Conservation (phyloP, 768 basidiomycete species). For the Crepidotus variabilis region DNA sequence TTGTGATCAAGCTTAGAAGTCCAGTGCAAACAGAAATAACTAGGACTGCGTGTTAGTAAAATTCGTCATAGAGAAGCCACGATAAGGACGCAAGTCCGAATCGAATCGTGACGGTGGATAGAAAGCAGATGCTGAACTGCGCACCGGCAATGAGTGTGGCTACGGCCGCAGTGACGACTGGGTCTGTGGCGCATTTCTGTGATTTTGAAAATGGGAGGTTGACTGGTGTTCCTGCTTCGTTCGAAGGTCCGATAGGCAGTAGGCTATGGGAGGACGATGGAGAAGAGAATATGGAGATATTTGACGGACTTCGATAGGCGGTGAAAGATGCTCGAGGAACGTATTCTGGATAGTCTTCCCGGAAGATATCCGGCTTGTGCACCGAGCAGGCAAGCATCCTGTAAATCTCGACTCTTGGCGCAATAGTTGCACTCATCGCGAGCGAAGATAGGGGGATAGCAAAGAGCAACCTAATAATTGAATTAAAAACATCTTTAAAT, state of each 20-base stretch:
- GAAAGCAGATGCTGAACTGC: conserved; percentile 5
- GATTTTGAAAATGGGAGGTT: conserved; percentile 7
- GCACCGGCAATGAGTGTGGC: conserved; percentile 61
- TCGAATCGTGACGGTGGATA: conserved; percentile 4
- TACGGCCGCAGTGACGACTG: conserved; percentile 68
- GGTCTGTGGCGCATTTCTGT: conserved; percentile 58
- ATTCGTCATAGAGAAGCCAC: neutral
- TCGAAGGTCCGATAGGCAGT: neutral
- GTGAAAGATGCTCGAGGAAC: conserved; percentile 4
- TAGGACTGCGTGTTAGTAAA: conserved; percentile 24
- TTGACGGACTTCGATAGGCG: neutral
- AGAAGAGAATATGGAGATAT: neutral
- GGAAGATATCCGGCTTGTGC: conserved; percentile 56
- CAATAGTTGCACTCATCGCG: conserved; percentile 53
- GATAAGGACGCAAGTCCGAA: neutral
- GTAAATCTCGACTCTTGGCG: conserved; percentile 72
- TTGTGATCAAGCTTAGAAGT: conserved; percentile 71
- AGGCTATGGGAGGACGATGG: conserved; percentile 2
- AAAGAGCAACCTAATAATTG: conserved; percentile 50
- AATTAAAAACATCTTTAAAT: conserved; percentile 1
- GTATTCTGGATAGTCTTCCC: conserved; percentile 17
- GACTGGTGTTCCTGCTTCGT: conserved; percentile 1
- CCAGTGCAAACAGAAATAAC: conserved; percentile 67
- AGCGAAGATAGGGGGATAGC: conserved; percentile 51
- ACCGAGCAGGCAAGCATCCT: conserved; percentile 70